phyloP scores from a whole-genome alignment of 2,329 filamentous ascomycete genomes.

The Westerdykella ornata region DNA sequence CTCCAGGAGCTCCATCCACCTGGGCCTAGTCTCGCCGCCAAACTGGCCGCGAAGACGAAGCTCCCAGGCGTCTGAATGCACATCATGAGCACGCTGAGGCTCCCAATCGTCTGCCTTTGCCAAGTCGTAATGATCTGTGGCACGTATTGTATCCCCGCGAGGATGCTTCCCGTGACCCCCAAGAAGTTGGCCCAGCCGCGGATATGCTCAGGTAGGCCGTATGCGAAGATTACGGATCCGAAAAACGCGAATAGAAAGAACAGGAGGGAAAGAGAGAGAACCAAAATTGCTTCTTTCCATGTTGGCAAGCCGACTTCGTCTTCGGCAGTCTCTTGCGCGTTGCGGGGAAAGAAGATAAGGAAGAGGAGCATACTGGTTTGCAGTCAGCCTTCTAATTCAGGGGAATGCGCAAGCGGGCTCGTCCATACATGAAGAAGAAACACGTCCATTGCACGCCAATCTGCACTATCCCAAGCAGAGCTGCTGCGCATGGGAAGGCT shows the following conservation, averaged over 20 bases:
- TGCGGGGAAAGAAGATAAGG: conserved; percentile 72
- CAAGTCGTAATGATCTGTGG: conserved; percentile 94
- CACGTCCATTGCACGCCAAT: conserved; percentile 88
- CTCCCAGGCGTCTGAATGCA: conserved; percentile 93
- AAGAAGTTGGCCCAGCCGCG: conserved; percentile 78
- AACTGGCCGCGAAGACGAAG: conserved; percentile 78
- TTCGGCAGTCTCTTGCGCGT: conserved; percentile 16
- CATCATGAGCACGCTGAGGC: conserved; percentile 96
- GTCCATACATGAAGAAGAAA: conserved; percentile 74
- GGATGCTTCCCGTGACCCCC: conserved; percentile 67
- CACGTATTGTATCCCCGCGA: conserved; percentile 85
- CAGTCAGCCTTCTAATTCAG: neutral
- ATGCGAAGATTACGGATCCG: conserved; percentile 57
- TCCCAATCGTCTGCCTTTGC: conserved; percentile 75
- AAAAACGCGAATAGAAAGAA: conserved; percentile 69
- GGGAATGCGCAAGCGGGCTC: neutral
- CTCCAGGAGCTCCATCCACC: conserved; percentile 95
- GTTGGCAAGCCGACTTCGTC: conserved; percentile 40
- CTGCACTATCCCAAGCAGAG: conserved; percentile 81
- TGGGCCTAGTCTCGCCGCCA: conserved; percentile 70
- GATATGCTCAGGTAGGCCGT: conserved; percentile 57
- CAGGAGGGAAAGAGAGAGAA: conserved; percentile 64
- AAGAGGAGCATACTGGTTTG: conserved; percentile 74
- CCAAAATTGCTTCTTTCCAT: conserved; percentile 71
- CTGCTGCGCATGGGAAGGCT: conserved; percentile 75